phyloP scores from a whole-genome alignment of 1,139 yeast genomes.

The Saccharomyces hybrid region DNA sequence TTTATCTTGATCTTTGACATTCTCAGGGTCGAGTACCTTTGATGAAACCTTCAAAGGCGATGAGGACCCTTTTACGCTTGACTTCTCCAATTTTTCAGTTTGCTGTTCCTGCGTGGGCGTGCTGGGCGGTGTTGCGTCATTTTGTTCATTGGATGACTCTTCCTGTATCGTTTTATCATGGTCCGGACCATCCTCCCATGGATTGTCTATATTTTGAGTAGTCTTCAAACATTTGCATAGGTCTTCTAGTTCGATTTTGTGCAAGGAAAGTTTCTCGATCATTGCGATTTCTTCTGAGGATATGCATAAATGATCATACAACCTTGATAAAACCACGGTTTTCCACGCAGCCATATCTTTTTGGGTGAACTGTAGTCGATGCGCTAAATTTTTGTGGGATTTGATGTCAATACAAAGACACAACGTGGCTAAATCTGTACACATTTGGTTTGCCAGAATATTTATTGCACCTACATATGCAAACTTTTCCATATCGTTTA shows the following conservation, averaged over 20 bases:
- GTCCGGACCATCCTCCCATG: conserved; percentile 27
- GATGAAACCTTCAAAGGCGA: conserved; percentile 8
- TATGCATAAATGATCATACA: conserved; percentile 78
- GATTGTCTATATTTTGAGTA: conserved; percentile 38
- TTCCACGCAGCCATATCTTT: conserved; percentile 85
- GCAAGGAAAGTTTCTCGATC: conserved; percentile 82
- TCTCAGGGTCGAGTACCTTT: conserved; percentile 33
- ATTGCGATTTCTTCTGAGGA: conserved; percentile 67
- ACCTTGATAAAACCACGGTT: conserved; percentile 56
- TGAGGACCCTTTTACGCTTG: background rate
- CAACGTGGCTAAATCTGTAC: conserved; percentile 61
- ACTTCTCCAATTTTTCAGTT: background rate
- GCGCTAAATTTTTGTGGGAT: conserved; percentile 42
- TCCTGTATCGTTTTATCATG: conserved; percentile 1
- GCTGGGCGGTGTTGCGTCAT: background rate
- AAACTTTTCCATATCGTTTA: conserved; percentile 76
- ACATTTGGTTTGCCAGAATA: conserved; percentile 71
- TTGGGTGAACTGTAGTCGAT: conserved; percentile 60
- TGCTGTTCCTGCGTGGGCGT: background rate
- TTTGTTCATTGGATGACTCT: background rate
- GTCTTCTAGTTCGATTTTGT: conserved; percentile 73
- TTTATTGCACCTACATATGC: conserved; percentile 87
- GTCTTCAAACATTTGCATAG: conserved; percentile 52
- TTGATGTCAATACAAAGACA: conserved; percentile 45
- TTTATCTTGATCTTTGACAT: conserved; percentile 33